A percentile compares a stretch with the other conserved stretches of the same genome.
These are phyloP conservation scores for Backusella macrospora DNA, from an alignment of 192 early-diverging fungal species.

Conservation along the genomic window DNA sequence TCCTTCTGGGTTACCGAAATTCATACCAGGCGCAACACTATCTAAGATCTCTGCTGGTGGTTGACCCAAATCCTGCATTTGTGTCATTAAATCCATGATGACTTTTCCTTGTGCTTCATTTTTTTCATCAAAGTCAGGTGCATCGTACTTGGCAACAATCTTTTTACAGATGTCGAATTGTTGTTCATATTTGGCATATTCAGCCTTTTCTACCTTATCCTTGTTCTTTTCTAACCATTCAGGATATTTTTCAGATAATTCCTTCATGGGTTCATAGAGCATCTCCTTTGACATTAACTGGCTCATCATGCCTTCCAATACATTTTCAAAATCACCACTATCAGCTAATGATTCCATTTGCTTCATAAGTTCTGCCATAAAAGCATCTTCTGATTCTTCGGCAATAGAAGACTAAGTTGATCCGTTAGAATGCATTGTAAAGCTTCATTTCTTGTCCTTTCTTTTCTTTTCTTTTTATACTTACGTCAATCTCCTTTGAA, in stretches of 20 bases:
- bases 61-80: conserved; percentile 97
- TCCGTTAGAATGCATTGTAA: background rate
- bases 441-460: no score
- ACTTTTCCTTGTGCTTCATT: conserved; percentile 68
- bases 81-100: conserved; percentile 92
- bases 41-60: conserved; percentile 91
- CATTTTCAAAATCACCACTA: conserved; percentile 78
- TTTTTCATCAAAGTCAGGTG: conserved; percentile 64
- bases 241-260: conserved; percentile 86
- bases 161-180: conserved; percentile 79
- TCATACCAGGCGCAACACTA: conserved; percentile 89
- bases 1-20: conserved; percentile 69
- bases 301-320: conserved; percentile 88
- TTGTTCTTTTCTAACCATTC: conserved; percentile 84
- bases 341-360: conserved; percentile 70
- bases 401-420: conserved; percentile 48
- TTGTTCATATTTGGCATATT: conserved; percentile 74
- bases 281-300: conserved; percentile 93
- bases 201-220: conserved; percentile 64
- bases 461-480: background rate
- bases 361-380: conserved; percentile 80
- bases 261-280: conserved; percentile 95
- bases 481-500: conserved; percentile 82
- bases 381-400: conserved; percentile 53
- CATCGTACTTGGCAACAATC: conserved; percentile 85